Evolutionary conservation across 495 filamentous ascomycete genomes (phyloP), one percentile per base, ranked within the genome.

Genomic region (Talaromyces trachyspermus): DNA sequence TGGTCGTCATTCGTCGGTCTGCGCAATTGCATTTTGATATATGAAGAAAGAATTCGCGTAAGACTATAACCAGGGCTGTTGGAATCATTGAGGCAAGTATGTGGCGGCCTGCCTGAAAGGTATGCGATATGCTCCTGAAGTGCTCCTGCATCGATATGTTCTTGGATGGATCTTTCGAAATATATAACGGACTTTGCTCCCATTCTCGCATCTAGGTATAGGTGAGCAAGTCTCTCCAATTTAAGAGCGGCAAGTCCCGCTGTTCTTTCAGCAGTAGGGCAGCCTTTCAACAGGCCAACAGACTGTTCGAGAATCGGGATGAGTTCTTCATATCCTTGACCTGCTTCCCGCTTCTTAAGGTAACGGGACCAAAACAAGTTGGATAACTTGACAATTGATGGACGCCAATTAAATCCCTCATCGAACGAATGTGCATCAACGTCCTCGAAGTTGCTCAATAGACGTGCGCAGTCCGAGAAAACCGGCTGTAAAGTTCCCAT

Each of bases 341-440:
- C 65, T 24, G 52, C 44, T 46, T 73, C 69, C 48, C 70, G 74
- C 12, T 71, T 61, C 49, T 75, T 71, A 29, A 76, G 57, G 45
- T 79, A 76, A 18, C 82, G 76, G 17, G 80, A 70, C 71, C 85
- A 92, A 58, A 88, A 90, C 12, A 88, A 67, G 58, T 90, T 88
- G 0, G 88, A 92, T 23, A 95, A 70, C 57, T 82, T 62, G 33
- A 71, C 69, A 12, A 25, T 35, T 10, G 48, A 14, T 15, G 24
- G 24, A 12, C 33, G 43, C 35, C 39, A 47, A 36, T 25, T 11
- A n/a, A 14, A 17, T 5, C 23, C 62, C 5, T 48, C 47, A 10
- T 56, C 59, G 14, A 9, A n/a, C 9, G 17, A 8, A 15, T 46
- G 17, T 1, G 15, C 7, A 15, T 26, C 30, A 44, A 69, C 51